Percentiles rank a stretch among this genome's conserved stretches.
Evolutionary conservation across 257 asterid species (phyloP).

Genomic region (Nicotiana tabacum): DNA sequence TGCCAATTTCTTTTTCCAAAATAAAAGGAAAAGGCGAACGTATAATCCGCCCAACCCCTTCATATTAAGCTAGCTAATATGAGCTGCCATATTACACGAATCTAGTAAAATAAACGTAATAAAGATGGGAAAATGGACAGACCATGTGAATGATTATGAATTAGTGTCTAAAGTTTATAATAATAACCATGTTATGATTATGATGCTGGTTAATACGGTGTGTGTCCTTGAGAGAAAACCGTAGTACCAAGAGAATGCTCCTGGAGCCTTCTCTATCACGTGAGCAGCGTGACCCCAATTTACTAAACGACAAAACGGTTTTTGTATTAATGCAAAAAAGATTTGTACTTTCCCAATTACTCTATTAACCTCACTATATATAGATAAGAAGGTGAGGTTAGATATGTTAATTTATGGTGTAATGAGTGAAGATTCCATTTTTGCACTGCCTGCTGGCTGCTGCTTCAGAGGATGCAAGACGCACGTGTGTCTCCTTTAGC

Average conservation of each 20-base stretch:
- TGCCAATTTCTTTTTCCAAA: no score
- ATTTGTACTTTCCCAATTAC: neutral
- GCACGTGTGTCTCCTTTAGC: conserved; percentile 46
- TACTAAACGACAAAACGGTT: conserved; percentile 3
- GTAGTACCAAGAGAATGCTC: conserved; percentile 16
- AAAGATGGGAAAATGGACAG: conserved; percentile 6
- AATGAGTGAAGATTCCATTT: conserved; percentile 11
- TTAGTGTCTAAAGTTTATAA: neutral
- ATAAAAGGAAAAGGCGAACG: no score
- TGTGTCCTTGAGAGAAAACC: neutral
- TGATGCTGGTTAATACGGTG: no score
- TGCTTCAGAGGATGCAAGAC: conserved; percentile 31
- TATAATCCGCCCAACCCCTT: no score
- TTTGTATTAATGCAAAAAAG: neutral
- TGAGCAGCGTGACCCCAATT: conserved; percentile 15
- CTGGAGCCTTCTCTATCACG: conserved; percentile 31
- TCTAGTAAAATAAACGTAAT: no score
- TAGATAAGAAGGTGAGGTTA: conserved; percentile 14
- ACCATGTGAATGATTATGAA: conserved; percentile 1
- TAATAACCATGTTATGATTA: no score
- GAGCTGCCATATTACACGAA: no score
- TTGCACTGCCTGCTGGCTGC: conserved; percentile 20
- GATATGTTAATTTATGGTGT: conserved; percentile 2
- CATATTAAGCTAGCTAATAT: no score
- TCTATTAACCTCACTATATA: neutral